A percentile compares a stretch with the other conserved stretches of the same genome.
These are phyloP conservation scores for Ampelomyces quisqualis DNA, from an alignment of 2,329 filamentous ascomycete species.

Conservation along the genomic window DNA sequence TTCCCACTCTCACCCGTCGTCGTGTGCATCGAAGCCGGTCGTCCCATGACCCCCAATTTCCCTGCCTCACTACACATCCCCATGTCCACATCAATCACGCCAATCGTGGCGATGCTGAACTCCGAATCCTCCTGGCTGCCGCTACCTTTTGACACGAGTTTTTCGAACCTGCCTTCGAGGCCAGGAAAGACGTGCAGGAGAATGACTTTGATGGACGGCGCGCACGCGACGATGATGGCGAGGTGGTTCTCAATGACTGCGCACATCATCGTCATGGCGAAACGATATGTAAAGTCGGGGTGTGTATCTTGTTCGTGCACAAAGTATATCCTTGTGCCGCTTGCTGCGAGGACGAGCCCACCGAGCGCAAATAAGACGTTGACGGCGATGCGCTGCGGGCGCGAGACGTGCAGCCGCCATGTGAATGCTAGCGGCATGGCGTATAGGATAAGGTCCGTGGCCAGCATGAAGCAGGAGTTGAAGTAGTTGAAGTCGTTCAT, in stretches of 20 bases:
- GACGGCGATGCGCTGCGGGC: conserved; percentile 38
- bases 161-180: conserved; percentile 23
- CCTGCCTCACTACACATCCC: conserved; percentile 2
- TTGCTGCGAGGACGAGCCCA: conserved; percentile 34
- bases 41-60: background rate
- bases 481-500: conserved; percentile 41
- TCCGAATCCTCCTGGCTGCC: conserved; percentile 3
- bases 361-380: conserved; percentile 39
- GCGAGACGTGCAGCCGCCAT: conserved; percentile 37
- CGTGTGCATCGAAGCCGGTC: background rate
- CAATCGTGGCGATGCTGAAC: conserved; percentile 6
- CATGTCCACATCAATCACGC: conserved; percentile 1
- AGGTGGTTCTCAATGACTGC: conserved; percentile 42
- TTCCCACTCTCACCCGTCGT: conserved; percentile 3
- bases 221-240: conserved; percentile 41
- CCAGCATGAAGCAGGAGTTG: conserved; percentile 42
- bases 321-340: conserved; percentile 27
- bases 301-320: conserved; percentile 26
- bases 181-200: conserved; percentile 27
- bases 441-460: conserved; percentile 43
- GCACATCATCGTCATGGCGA: conserved; percentile 36
- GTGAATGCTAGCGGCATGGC: conserved; percentile 44
- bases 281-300: conserved; percentile 30
- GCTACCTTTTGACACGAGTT: conserved; percentile 17
- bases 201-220: conserved; percentile 37